Evolutionary conservation across 345 rosid species (phyloP).

Genomic region (Eucalyptus microcorys): DNA sequence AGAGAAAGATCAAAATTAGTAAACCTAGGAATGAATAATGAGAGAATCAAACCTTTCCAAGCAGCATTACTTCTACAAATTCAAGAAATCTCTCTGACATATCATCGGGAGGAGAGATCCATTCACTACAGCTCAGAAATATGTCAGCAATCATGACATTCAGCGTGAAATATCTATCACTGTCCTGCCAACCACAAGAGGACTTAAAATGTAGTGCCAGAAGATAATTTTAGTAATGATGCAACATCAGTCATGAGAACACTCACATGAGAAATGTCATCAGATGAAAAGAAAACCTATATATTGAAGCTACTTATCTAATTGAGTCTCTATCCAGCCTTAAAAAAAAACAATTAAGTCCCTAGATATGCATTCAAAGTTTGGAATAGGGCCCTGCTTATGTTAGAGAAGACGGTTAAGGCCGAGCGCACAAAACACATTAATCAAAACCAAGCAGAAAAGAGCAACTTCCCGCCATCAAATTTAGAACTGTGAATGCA

Average conservation of each 20-base stretch:
- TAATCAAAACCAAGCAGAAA: not conserved
- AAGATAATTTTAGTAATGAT: not conserved
- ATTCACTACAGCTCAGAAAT: conserved; percentile 50
- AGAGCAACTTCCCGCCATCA: not conserved
- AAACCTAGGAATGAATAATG: not conserved
- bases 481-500: not conserved
- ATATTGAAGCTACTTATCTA: not conserved
- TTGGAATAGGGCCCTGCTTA: not conserved
- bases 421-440: not conserved
- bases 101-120: conserved; percentile 35
- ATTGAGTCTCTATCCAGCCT: not conserved
- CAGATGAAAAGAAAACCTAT: not conserved
- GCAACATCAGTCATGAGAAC: not conserved
- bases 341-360: not conserved
- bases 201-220: not conserved
- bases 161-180: conserved; percentile 48
- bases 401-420: not conserved
- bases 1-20: not conserved
- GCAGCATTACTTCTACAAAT: conserved; percentile 53
- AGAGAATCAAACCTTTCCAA: conserved; percentile 43
- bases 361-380: not conserved
- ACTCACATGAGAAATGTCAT: not conserved
- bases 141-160: conserved; percentile 50
- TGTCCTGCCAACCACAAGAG: conserved; percentile 42
- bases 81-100: conserved; percentile 41